Base-by-base conservation (phyloP, 1,139 yeast genomes). In the Scheffersomyces insectosa region DNA sequence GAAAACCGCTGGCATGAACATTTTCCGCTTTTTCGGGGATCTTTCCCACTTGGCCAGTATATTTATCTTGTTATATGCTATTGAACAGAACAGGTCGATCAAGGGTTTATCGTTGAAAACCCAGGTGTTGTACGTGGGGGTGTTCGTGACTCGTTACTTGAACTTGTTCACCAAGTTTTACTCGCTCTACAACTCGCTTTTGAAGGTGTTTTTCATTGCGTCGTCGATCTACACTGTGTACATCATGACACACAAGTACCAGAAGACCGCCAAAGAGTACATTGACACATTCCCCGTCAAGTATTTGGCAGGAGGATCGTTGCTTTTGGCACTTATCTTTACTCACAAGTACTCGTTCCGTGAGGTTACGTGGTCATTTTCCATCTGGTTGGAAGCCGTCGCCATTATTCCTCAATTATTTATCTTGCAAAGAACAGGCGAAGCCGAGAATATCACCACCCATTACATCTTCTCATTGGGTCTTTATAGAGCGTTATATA, bases 381-480 rank as follows among this genome's bases (percentile, higher is more conserved):
- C 89, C 11, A 63, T 86, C 41, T 88, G 96, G 95, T 76, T 93
- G 42, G 99, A 93, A 66, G 79, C 93, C 37, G 88, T 88, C 38
- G 96, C 97, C 13, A 89, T 93, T 44, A 68, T 93, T 46, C 99
- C 99, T 4, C 99, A 93, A 66, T 73, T 93, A 61, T 90, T 84
- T 65, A 81, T 93, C 79, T 75, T 93, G 47, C 97, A 91, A 60
- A 85, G 88, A 54, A 83, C 95, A 2, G 97, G 97, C 12, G 87
- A 87, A 58, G 95, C 97, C 1, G 88, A 87, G 63, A 80, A 87
- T 49, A 73, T 93, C 57, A 93, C 98, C 12, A 80, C 87, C 41
- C 97, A 93, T 65, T 93, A 93, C 65, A 88, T 93, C 51, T 90
- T 91, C 65, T 96, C 98, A 2, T 73, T 93, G 60, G 99, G 99